phyloP scores from a whole-genome alignment of 148 eudicot species.

The Spergularia marina region DNA sequence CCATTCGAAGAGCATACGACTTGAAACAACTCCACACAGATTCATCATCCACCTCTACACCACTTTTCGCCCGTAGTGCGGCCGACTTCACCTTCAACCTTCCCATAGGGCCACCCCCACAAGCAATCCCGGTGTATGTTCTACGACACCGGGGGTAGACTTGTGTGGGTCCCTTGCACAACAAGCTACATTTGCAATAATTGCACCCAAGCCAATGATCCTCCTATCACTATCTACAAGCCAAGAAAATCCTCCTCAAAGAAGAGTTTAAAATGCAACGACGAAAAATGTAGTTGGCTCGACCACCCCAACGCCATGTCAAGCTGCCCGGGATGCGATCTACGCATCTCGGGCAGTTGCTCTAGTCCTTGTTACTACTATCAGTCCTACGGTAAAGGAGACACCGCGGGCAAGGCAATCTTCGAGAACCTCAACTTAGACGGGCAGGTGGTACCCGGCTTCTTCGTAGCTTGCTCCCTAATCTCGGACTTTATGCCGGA shows the following conservation, averaged over 20 bases:
- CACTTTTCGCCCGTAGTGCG: background rate
- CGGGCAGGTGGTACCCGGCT: slow-evolving; percentile 11
- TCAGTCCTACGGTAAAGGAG: background rate
- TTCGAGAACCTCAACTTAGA: slow-evolving; percentile 45
- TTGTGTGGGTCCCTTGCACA: slow-evolving; percentile 6
- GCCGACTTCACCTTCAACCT: background rate
- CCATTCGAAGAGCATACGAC: background rate
- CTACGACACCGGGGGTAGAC: background rate
- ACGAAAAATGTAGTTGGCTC: background rate
- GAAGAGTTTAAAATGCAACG: background rate
- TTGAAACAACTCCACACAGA: background rate
- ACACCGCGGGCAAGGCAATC: slow-evolving; percentile 22
- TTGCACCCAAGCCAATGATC: background rate
- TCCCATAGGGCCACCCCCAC: background rate
- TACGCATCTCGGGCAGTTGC: background rate
- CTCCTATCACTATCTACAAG: background rate
- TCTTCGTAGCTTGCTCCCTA: slow-evolving; percentile 60
- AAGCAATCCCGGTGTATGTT: background rate
- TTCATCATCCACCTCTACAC: background rate
- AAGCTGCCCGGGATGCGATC: background rate
- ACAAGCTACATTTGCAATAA: background rate
- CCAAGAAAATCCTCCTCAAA: background rate
- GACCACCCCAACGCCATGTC: background rate
- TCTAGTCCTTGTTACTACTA: background rate
- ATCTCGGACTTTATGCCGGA: slow-evolving; percentile 41